Base-by-base conservation (phyloP, 2,329 filamentous ascomycete genomes). In the Thyridium curvatum region DNA sequence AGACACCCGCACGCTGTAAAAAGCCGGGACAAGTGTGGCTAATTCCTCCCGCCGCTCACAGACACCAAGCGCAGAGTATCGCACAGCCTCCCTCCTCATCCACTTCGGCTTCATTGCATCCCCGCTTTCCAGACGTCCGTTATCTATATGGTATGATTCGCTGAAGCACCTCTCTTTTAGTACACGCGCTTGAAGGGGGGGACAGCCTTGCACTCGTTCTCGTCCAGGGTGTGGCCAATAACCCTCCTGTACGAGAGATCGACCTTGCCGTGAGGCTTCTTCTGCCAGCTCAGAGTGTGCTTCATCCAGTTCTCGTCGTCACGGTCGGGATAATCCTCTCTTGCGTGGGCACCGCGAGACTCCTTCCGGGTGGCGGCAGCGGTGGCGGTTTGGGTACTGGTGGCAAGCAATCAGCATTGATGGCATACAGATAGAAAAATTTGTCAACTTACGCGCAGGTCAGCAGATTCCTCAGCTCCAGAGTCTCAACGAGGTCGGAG, bases 271-370 rank as follows among this genome's bases (percentile, higher is more conserved):
- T 97, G 91, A 28, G 90, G 86, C 60, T 82, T 64, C 83, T 88
- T 94, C 77, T 98, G 93, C 84, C 84, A 98, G 50, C 84, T 88
- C 45, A 98, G 78, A 34, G 88, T 94, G 78, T 98, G 93, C 83
- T 97, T 97, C 91, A 96, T 96, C 91, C 91, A 97, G 65, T 94
- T 84, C 66, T 82, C 75, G 61, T 98, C 93, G 60, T 97, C 87
- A 72, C 93, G 84, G 14, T 97, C 90, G 41, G 91, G 91, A 77
- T 66, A 97, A 62, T 98, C 93, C 73, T 98, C 93, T 51, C 93
- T 86, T 50, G 93, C 93, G 67, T 98, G 93, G 17, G 93, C 93
- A 61, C 93, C 93, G 70, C 93, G 86, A 41, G 89, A 95, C 70
- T 98, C 93, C 77, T 95, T 95, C 60, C 93, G 83, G 70, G 91